phyloP scores from a whole-genome alignment of 805 yeast species.

The Wickerhamiella domercqiae region DNA sequence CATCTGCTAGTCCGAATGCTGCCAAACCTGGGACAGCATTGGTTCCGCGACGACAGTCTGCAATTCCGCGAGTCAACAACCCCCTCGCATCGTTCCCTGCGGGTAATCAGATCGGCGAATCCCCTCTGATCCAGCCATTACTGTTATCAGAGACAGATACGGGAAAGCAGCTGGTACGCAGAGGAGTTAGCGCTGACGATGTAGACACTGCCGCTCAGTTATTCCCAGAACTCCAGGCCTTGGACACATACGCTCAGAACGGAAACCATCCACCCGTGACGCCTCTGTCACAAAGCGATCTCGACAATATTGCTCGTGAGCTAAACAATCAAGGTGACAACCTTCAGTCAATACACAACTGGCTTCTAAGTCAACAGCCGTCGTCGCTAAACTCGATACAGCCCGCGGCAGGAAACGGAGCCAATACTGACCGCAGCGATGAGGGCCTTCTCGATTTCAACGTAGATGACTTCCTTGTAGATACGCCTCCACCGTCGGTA shows the following conservation, averaged over 20 bases:
- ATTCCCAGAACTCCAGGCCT: slow-evolving; percentile 14
- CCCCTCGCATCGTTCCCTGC: neutral
- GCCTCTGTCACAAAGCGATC: slow-evolving; percentile 8
- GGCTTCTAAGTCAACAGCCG: slow-evolving; percentile 6
- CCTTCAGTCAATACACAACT: slow-evolving; percentile 14
- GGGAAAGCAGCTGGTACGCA: slow-evolving; percentile 1
- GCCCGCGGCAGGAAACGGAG: slow-evolving; percentile 3
- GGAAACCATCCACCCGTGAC: slow-evolving; percentile 4
- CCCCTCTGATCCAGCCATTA: no score
- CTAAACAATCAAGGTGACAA: slow-evolving; percentile 8
- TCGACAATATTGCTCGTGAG: slow-evolving; percentile 12
- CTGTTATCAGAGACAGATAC: neutral
- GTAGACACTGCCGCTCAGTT: slow-evolving; percentile 10
- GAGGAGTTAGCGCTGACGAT: neutral
- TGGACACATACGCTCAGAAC: neutral
- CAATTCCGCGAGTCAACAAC: neutral
- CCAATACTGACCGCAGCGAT: no score
- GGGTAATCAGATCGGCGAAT: neutral
- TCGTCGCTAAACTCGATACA: neutral
- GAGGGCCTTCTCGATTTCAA: slow-evolving; percentile 15
- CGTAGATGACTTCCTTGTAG: slow-evolving; percentile 16
- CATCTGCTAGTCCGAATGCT: neutral
- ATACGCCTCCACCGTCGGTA: slow-evolving; percentile 2
- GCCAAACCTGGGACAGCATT: neutral
- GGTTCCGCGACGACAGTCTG: neutral